Percentiles rank a stretch among this genome's conserved stretches.
phyloP scores from a whole-genome alignment of 768 basidiomycete genomes.

The Pisolithus sp. region DNA sequence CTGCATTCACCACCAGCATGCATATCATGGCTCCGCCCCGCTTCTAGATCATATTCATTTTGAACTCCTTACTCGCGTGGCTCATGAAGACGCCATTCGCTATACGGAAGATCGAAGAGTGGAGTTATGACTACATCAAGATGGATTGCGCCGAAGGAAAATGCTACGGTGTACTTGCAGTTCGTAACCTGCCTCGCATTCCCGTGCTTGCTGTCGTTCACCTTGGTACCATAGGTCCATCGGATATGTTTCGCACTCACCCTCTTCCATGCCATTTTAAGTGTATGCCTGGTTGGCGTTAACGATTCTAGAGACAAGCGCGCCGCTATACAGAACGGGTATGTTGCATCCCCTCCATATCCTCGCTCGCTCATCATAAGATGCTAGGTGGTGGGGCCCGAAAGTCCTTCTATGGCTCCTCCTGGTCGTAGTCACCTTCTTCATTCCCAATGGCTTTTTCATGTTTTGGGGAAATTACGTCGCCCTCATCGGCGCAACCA shows the following conservation, averaged over 20 bases:
- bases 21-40: neutral
- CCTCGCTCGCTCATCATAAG: slow-evolving; percentile 10
- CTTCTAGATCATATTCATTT: slow-evolving; percentile 83
- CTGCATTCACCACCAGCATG: no score
- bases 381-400: slow-evolving; percentile 92
- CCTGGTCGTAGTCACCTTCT: slow-evolving; percentile 77
- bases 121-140: slow-evolving; percentile 96
- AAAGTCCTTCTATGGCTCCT: slow-evolving; percentile 88
- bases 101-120: slow-evolving; percentile 81
- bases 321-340: slow-evolving; percentile 97
- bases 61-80: slow-evolving; percentile 97
- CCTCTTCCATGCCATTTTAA: slow-evolving; percentile 80
- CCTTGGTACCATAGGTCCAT: slow-evolving; percentile 55
- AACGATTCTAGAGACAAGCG: slow-evolving; percentile 88
- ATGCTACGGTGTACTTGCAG: slow-evolving; percentile 95
- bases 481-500: slow-evolving; percentile 82
- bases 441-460: slow-evolving; percentile 96
- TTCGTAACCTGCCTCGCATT: slow-evolving; percentile 32
- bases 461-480: slow-evolving; percentile 97
- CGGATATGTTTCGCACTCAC: slow-evolving; percentile 94
- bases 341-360: slow-evolving; percentile 14
- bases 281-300: slow-evolving; percentile 76
- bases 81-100: slow-evolving; percentile 88
- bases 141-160: slow-evolving; percentile 92
- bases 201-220: slow-evolving; percentile 1